A percentile compares a stretch with the other conserved stretches of the same genome.
Conservation (phyloP, 2,329 filamentous ascomycete species). For the Coniochaeta sp. region DNA sequence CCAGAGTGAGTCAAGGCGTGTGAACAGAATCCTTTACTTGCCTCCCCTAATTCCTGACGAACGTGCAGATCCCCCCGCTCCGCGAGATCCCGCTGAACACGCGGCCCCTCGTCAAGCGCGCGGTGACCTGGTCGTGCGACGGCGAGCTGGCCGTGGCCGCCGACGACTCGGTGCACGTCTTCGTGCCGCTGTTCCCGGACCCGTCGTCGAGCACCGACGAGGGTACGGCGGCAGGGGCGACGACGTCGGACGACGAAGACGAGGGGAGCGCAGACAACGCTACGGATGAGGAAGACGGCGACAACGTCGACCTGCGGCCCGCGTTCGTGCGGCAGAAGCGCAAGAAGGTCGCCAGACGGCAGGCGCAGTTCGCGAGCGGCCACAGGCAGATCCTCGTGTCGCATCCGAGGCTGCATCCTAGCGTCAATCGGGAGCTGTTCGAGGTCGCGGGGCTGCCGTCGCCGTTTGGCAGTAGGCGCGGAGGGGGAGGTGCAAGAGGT, state of each 20-base stretch:
- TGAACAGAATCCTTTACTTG: too few species aligned
- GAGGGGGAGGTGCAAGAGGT: constrained; percentile 1
- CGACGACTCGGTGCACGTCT: constrained; percentile 38
- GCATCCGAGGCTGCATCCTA: constrained; percentile 27
- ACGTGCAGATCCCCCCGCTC: constrained; percentile 34
- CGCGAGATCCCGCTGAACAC: constrained; percentile 24
- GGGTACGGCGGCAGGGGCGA: constrained; percentile 7
- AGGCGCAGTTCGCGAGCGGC: constrained; percentile 23
- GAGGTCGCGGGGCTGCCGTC: constrained; percentile 26
- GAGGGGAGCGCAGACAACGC: constrained; percentile 13
- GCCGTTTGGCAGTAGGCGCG: constrained; percentile 15
- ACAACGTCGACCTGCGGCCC: constrained; percentile 7
- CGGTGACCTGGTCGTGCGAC: constrained; percentile 47
- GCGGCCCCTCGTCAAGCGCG: constrained; percentile 23
- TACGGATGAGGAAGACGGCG: constrained; percentile 15
- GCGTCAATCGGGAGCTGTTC: constrained; percentile 39
- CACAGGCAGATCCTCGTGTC: constrained; percentile 26
- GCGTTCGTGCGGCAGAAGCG: constrained; percentile 9
- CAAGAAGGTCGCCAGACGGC: constrained; percentile 5
- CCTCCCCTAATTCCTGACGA: too few species aligned
- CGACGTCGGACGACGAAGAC: constrained; percentile 9
- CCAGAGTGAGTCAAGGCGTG: neutral
- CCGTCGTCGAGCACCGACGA: constrained; percentile 17
- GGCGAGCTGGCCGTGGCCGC: constrained; percentile 49
- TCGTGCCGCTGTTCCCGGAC: constrained; percentile 19